Evolutionary conservation across 2,329 filamentous ascomycete genomes (phyloP).

Genomic region (Pseudogymnoascus sp.): DNA sequence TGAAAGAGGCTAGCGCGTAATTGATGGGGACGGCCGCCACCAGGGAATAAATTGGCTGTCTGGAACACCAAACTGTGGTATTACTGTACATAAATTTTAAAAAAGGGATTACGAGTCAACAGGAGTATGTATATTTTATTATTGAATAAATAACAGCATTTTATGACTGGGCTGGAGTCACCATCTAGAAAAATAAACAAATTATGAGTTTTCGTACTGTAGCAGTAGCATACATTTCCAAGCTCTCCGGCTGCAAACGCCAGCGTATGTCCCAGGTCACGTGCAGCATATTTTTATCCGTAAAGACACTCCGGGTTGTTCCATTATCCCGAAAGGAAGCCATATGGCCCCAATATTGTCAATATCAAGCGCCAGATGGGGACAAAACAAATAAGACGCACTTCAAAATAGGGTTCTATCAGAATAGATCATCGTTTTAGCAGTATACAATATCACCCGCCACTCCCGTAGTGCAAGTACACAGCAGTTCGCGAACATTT

Average conservation of each 20-base stretch:
- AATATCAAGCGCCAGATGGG: neutral
- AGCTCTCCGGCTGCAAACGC: neutral
- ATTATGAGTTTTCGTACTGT: neutral
- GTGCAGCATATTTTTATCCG: neutral
- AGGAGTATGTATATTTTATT: neutral
- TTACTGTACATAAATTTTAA: neutral
- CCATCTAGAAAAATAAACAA: neutral
- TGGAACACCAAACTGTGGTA: neutral
- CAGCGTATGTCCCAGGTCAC: neutral
- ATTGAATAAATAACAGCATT: neutral
- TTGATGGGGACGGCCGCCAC: slow-evolving; percentile 1
- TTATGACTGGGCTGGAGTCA: neutral
- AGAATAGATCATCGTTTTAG: neutral
- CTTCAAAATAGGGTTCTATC: neutral
- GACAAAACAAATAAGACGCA: neutral
- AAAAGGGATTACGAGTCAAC: neutral
- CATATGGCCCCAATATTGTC: neutral
- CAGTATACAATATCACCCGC: neutral
- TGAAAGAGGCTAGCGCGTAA: slow-evolving; percentile 7
- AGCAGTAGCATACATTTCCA: neutral
- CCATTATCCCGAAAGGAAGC: neutral
- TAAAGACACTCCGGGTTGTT: neutral
- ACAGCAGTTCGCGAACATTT: neutral
- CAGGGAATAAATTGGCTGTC: neutral
- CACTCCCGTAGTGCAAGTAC: neutral